Evolutionary conservation across 495 filamentous ascomycete species (phyloP).

Genomic region (Friedmanniomyces endolithicus): DNA sequence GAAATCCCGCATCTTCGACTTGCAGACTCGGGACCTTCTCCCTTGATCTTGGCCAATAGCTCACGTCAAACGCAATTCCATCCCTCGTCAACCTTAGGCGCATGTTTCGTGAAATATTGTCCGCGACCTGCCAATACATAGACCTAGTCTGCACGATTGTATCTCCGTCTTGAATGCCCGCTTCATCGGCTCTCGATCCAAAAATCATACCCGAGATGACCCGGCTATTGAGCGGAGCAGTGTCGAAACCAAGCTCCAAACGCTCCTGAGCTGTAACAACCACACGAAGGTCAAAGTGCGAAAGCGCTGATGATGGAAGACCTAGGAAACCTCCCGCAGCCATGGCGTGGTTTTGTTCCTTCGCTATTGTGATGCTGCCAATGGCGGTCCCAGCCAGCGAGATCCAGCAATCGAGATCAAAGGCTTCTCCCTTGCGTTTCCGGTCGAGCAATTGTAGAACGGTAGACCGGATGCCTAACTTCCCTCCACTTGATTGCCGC

Average conservation of each 20-base stretch:
- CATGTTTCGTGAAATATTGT: constrained; percentile 1
- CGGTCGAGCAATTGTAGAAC: neutral
- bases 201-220: neutral
- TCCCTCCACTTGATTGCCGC: neutral
- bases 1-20: neutral
- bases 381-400: neutral
- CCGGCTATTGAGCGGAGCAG: neutral
- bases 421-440: neutral
- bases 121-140: constrained; percentile 3
- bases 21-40: constrained; percentile 1
- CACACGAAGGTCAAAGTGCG: neutral
- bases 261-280: neutral
- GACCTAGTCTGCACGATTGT: neutral
- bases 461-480: neutral
- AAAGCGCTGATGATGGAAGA: neutral
- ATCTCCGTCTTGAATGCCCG: neutral
- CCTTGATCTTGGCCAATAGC: neutral
- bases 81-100: neutral
- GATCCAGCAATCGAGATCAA: neutral
- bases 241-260: neutral
- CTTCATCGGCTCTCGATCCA: neutral
- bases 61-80: neutral
- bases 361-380: neutral
- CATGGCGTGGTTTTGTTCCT: neutral
- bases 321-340: neutral